Conservation (phyloP, 179 eudicot species). For the Camellia oleifera region DNA sequence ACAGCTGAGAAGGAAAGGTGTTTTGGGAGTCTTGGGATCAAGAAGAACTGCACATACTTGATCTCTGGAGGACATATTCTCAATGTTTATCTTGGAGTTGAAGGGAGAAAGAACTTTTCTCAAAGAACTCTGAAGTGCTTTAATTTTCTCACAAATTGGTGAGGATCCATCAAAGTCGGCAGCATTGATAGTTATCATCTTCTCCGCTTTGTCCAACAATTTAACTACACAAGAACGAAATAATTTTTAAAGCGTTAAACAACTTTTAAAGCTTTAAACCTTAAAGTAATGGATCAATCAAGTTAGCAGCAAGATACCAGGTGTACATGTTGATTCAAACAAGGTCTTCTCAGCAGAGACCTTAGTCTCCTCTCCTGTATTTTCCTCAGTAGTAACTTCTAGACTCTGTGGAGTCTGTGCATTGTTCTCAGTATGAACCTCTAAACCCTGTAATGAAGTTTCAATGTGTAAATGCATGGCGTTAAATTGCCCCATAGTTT, state of each 20-base stretch:
- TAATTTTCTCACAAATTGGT: constrained; percentile 31
- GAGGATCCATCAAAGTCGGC: constrained; percentile 23
- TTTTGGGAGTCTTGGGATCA: constrained; percentile 42
- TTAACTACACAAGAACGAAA: constrained; percentile 28
- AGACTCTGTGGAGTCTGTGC: constrained; percentile 8
- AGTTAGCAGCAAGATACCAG: constrained; percentile 33
- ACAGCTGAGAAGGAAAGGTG: constrained; percentile 27
- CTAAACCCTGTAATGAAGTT: constrained; percentile 19
- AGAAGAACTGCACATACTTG: constrained; percentile 19
- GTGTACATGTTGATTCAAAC: constrained; percentile 23
- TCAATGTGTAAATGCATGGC: not conserved
- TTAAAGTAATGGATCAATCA: not conserved
- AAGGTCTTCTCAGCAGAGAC: constrained; percentile 14
- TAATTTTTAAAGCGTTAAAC: not conserved
- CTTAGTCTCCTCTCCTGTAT: constrained; percentile 14
- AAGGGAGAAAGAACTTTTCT: constrained; percentile 66
- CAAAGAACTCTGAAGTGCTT: constrained; percentile 33
- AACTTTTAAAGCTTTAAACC: not conserved
- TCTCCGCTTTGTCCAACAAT: constrained; percentile 22
- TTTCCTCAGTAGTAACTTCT: constrained; percentile 15
- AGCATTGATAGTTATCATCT: constrained; percentile 16
- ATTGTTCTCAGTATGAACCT: constrained; percentile 12
- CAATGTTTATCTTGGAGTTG: constrained; percentile 34
- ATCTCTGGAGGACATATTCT: constrained; percentile 36
- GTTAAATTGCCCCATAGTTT: not conserved